A percentile compares a stretch with the other conserved stretches of the same genome.
Evolutionary conservation across 805 yeast genomes (phyloP).

Genomic region (Kluyveromyces wickerhamii): DNA sequence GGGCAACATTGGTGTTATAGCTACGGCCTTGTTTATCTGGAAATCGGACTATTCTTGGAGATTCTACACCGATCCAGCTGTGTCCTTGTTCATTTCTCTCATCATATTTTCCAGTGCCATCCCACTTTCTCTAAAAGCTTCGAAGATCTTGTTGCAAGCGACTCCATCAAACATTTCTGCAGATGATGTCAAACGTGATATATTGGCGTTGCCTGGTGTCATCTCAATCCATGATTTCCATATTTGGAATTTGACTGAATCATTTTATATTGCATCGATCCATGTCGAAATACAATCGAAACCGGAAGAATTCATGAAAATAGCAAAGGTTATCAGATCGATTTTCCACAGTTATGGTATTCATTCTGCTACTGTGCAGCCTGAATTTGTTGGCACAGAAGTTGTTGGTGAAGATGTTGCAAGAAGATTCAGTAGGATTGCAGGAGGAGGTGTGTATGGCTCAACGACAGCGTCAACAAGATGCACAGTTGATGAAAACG

Average conservation of each 20-base stretch:
- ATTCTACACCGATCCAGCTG: slow-evolving; percentile 75
- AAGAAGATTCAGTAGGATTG: slow-evolving; percentile 29
- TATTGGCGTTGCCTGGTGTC: slow-evolving; percentile 62
- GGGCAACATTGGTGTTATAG: slow-evolving; percentile 89
- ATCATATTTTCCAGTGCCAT: slow-evolving; percentile 88
- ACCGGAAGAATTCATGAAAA: slow-evolving; percentile 58
- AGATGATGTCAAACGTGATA: slow-evolving; percentile 61
- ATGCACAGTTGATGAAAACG: slow-evolving; percentile 46
- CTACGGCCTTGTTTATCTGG: slow-evolving; percentile 89
- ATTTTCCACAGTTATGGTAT: slow-evolving; percentile 79
- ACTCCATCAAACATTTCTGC: slow-evolving; percentile 82
- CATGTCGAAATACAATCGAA: slow-evolving; percentile 68
- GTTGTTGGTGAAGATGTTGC: slow-evolving; percentile 27
- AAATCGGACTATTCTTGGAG: slow-evolving; percentile 85
- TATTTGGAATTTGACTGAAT: slow-evolving; percentile 91
- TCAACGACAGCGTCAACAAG: slow-evolving; percentile 21
- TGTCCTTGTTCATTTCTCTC: slow-evolving; percentile 76
- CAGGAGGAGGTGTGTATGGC: slow-evolving; percentile 22
- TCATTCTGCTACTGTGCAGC: slow-evolving; percentile 93
- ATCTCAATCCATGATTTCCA: slow-evolving; percentile 90
- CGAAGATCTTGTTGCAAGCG: slow-evolving; percentile 84
- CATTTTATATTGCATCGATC: slow-evolving; percentile 75
- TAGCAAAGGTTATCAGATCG: slow-evolving; percentile 68
- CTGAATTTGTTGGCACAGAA: slow-evolving; percentile 55
- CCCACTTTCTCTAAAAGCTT: slow-evolving; percentile 80